Evolutionary conservation across 306 rosid species (phyloP), one percentile per base, ranked within the genome.

Genomic region (Echinosophora koreensis): DNA sequence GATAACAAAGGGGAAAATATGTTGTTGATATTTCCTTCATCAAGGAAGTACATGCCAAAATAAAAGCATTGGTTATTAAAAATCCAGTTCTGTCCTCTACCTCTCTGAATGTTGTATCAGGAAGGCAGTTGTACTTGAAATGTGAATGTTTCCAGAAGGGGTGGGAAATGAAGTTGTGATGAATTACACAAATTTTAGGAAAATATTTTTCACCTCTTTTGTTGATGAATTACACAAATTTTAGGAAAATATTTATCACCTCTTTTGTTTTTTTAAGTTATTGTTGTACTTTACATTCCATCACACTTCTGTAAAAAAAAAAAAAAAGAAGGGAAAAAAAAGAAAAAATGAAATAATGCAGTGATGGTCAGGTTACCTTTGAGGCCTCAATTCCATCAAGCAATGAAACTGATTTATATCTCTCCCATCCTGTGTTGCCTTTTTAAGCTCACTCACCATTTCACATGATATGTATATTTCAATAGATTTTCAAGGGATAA

Each of bases 101-200:
- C 73, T 80, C 93, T 74, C 84, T 94, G 17, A 82, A 94, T 87
- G 85, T 78, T 54, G 46, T 82, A 28, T 84, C 97, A 18, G 93
- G 93, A 86, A 94, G 88, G 80, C 84, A 49, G 11, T 90, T 94
- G 2, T 89, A 85, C 84, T 94, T 94, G 80, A 94, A 92, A 79
- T 92, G 97, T 84, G 97, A 94, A 87, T 86, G 90, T 77, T 86
- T 89, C 75, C 98, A 94, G 75, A 90, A 87, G 82, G 91, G 97
- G 98, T 94, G 77, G 89, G 96, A 60, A 60, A 30, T 74, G 18
- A 35, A 71, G 50, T 62, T 50, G 18, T 68, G 51, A 39, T 80
- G 52, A 65, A 75, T 71, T 56, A 18, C 58, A 55, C 55, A 15
- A 44, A 52, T 49, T 22, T 44, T 51, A 49, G 17, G 38, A n/a